Evolutionary conservation across 192 early-diverging fungal species (phyloP).

Genomic region (Diversispora epigaea): DNA sequence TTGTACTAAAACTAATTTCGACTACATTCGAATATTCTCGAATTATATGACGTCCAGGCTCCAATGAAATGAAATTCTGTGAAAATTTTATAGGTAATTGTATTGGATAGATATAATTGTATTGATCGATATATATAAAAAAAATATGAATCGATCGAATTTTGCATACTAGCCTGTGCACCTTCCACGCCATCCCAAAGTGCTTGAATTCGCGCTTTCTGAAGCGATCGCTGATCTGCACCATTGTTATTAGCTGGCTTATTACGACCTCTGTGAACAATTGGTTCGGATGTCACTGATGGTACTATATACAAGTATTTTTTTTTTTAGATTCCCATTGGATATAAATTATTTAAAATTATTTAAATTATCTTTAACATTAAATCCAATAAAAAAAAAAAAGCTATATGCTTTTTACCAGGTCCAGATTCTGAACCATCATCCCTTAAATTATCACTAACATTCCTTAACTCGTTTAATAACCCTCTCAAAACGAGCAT

Average conservation of each 20-base stretch:
- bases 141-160: background rate
- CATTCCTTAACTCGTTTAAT: conserved; percentile 62
- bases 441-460: conserved; percentile 52
- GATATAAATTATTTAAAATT: too few relatives aligned
- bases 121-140: background rate
- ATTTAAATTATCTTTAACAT: background rate
- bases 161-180: conserved; percentile 47
- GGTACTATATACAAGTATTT: conserved; percentile 29
- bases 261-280: conserved; percentile 34
- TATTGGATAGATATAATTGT: background rate
- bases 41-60: conserved; percentile 68
- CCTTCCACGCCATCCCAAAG: conserved; percentile 62
- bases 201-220: conserved; percentile 55
- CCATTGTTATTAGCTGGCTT: conserved; percentile 31
- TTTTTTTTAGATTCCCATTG: too few relatives aligned
- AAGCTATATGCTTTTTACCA: conserved; percentile 31
- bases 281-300: conserved; percentile 46
- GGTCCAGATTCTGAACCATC: conserved; percentile 38
- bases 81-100: background rate
- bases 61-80: conserved; percentile 68
- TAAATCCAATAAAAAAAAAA: background rate
- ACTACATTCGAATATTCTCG: conserved; percentile 69
- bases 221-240: conserved; percentile 54
- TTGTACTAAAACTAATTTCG: conserved; percentile 77
- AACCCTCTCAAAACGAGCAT: conserved; percentile 68